Evolutionary conservation across 352 stramenopile genomes (phyloP), one percentile per base, ranked within the genome.

Genomic region (Halophytophthora batemanensis): DNA sequence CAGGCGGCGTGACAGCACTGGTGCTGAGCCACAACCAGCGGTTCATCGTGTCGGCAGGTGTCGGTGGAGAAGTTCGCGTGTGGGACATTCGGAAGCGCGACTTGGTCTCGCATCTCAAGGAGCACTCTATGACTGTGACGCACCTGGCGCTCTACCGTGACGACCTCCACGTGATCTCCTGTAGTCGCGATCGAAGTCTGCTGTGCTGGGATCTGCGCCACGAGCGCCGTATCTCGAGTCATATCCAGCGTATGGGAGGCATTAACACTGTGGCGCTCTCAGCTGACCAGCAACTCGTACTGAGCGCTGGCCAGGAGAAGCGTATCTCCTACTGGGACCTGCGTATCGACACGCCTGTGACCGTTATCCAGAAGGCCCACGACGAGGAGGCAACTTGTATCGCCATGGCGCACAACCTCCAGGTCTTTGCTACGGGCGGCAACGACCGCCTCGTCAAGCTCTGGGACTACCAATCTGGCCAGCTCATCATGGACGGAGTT

Each of bases 291-390:
- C 87, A 66, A n/a, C 66, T 92, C 36, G 86, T 98, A 33, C 64
- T 98, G 19, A 97, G 85, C 36, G 86, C 90, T 22, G 92, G 91
- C 1, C 91, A 98, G 57, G 91, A 97, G 38, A 94, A 95, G 45
- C 74, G 84, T n/a, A 90, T 98, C 39, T 95, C 86, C 28, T 93
- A 88, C 53, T 98, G 91, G 91, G 87, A 98, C 43, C 59, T 97
- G 25, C 72, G 86, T 34, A 86, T 96, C 45, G 84, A 92, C 29
- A 74, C 84, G 6, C 86, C 86, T 15, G 77, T 97, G 19, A 69
- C 79, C 34, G 54, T 89, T 38, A 85, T 95, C 45, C 71, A 86
- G 31, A 86, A 77, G 15, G 77, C 82, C 23, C 76, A 89, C 50
- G 64, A 84, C 7, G 90, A 93, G 59, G 83, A 98, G 63, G 87